phyloP scores from a whole-genome alignment of 257 asterid genomes.

The Solanum acaule region DNA sequence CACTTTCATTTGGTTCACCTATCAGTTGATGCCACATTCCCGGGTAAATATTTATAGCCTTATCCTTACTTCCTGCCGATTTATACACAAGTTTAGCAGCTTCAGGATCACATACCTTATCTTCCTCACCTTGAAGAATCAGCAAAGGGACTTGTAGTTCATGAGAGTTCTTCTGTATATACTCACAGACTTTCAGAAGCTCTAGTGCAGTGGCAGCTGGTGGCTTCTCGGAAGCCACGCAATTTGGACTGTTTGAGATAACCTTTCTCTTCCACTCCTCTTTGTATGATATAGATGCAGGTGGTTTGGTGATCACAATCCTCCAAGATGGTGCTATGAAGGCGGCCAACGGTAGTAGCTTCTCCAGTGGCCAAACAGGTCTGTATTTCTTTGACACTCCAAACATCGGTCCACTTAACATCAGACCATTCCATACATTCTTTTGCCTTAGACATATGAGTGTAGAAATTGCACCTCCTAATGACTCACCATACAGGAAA shows the following conservation, averaged over 20 bases:
- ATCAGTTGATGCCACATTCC: conserved; percentile 76
- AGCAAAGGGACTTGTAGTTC: conserved; percentile 52
- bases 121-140: conserved; percentile 67
- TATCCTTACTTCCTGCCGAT: conserved; percentile 48
- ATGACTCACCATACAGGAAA: conserved; percentile 79
- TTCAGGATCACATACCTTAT: conserved; percentile 52
- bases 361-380: conserved; percentile 78
- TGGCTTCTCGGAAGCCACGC: conserved; percentile 33
- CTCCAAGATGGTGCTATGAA: conserved; percentile 62
- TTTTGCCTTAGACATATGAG: conserved; percentile 43
- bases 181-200: conserved; percentile 46
- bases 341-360: conserved; percentile 48
- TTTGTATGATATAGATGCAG: conserved; percentile 32
- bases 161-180: conserved; percentile 26
- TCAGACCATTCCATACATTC: conserved; percentile 54
- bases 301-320: conserved; percentile 41
- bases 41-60: conserved; percentile 50
- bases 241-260: conserved; percentile 45
- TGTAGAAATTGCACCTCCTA: conserved; percentile 62
- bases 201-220: conserved; percentile 55
- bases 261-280: conserved; percentile 57
- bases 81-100: conserved; percentile 42
- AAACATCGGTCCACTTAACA: conserved; percentile 72
- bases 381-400: conserved; percentile 53
- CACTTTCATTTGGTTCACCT: conserved; percentile 6